phyloP scores from a whole-genome alignment of 2,329 filamentous ascomycete genomes.

The Cercospora janseana region DNA sequence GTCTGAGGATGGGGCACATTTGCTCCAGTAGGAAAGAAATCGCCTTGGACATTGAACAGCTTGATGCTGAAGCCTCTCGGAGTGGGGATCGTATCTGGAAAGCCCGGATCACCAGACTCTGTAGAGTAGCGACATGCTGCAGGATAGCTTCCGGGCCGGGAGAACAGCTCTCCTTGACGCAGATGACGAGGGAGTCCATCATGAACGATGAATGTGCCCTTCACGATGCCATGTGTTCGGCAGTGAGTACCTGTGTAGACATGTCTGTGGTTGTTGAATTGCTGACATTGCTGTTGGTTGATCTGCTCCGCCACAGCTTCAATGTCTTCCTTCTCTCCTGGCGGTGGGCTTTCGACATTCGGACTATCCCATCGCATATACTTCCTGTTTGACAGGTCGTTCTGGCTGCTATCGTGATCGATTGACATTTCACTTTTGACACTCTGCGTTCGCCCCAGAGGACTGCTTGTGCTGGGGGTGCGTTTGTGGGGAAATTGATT shows the following conservation, averaged over 20 bases:
- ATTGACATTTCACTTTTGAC: neutral
- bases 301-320: conserved; percentile 48
- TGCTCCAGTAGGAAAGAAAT: conserved; percentile 43
- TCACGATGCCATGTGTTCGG: conserved; percentile 50
- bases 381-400: conserved; percentile 14
- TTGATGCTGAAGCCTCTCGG: conserved; percentile 52
- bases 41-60: conserved; percentile 49
- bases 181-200: conserved; percentile 47
- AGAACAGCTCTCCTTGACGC: conserved; percentile 44
- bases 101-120: conserved; percentile 37
- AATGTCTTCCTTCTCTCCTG: conserved; percentile 46
- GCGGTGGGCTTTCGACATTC: conserved; percentile 43
- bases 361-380: conserved; percentile 22
- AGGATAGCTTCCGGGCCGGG: conserved; percentile 32
- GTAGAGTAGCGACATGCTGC: conserved; percentile 41
- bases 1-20: conserved; percentile 32
- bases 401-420: neutral
- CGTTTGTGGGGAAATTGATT: conserved; percentile 3
- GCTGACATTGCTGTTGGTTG: conserved; percentile 47
- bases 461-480: neutral
- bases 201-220: conserved; percentile 47
- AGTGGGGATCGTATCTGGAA: conserved; percentile 46
- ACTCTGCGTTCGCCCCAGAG: neutral
- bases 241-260: conserved; percentile 46
- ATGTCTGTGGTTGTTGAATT: conserved; percentile 45